Evolutionary conservation across 441 rosid genomes (phyloP), one percentile per base, ranked within the genome.

Genomic region (Codiaeum variegatum): DNA sequence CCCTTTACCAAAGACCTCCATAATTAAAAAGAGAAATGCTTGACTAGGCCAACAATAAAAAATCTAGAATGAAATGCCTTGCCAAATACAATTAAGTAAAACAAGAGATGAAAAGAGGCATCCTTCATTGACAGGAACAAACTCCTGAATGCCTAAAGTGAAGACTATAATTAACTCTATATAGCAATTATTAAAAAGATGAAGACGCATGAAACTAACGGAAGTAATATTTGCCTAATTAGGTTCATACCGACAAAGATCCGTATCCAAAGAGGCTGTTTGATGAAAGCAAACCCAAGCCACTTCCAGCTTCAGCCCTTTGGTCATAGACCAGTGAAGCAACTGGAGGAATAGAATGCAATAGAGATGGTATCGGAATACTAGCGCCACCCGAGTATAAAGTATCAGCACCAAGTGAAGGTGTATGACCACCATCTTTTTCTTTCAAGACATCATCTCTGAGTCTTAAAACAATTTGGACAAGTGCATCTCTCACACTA

Each of bases 401-500:
- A 75, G 94, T 56, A 78, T 93, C 98, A 76, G 87, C 74, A 69
- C 85, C 87, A 44, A 62, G 79, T 73, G 83, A 68, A 87, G 85
- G 82, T 61, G 81, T 91, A 71, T 31, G 83, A 66, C 81, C 82
- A 64, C 72, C 79, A 32, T 85, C 96, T 74, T 80, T 88, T 66
- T 93, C 93, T 85, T 82, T 90, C 75, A 95, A 78, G 49, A 80
- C 85, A 89, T 93, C 97, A 71, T 90, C 97, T 77, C 99, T 88
- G 54, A 93, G 96, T 87, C 99, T 86, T 77, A 95, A 70, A 73
- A 93, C 86, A 71, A 95, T 90, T 74, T 95, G 98, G 74, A 91
- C 84, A 71, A 95, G 90, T 13, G 97, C 99, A 84, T 93, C 97
- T 85, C 95, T 89, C 74, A 95, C 94, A 71, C 56, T 79, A 62